Evolutionary conservation across 2,329 filamentous ascomycete species (phyloP), one percentile per base, ranked within the genome.

Genomic region (Phialophora macrospora): DNA sequence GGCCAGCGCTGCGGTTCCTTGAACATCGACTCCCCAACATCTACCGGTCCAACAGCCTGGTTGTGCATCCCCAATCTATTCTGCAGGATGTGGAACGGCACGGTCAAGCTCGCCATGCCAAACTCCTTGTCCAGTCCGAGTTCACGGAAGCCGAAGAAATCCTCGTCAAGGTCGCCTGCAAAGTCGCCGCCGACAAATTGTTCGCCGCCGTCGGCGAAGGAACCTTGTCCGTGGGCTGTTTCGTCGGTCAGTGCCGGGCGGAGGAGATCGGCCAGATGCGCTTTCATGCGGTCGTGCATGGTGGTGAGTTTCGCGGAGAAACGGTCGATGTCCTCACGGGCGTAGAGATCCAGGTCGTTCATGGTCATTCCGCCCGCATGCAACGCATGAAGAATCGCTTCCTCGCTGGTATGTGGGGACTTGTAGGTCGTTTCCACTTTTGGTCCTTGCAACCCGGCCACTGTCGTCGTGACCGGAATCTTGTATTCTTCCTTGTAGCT

Each of bases 101-200:
- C 95, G 60, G 91, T 93, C 67, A 98, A 86, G 71, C 90, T 90
- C 34, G 94, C 89, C 68, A 95, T 84, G 20, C 93, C 93, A 75
- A 98, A 90, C 76, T 99, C 95, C 72, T 88, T 90, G 74, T 97
- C 93, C 64, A 99, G 85, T 51, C 95, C 95, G 54, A 99, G 86
- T 66, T 96, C 93, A 75, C 93, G 93, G 85, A 99, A 98, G 30
- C 95, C 95, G 74, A 99, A 99, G 85, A 97, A 99, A 80, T 99
- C 95, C 81, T 99, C 95, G 67, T 93, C 94, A 12, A 99, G 90
- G 72, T 99, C 95, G 76, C 97, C 95, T 0, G 95, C 95, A 76
- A 99, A 99, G 77, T 99, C 95, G 68, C 95, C 95, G 54, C 91
- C 92, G 55, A 97, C 89, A 72, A 98, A 99, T 75, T 98, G 95